phyloP scores from a whole-genome alignment of 106 monocot genomes.

The Dendrobium catenatum region DNA sequence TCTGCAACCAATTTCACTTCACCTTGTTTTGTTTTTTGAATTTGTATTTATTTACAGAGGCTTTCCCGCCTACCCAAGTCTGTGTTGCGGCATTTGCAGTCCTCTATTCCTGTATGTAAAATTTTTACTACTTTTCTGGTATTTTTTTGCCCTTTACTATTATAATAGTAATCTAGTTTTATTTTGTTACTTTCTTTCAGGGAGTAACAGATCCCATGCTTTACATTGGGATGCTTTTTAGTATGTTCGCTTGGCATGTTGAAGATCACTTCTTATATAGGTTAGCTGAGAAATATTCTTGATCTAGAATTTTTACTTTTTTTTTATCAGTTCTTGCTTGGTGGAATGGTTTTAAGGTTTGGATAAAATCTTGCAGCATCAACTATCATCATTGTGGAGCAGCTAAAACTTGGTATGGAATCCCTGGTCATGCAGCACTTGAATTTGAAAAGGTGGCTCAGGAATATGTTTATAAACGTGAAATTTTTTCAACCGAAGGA shows the following conservation, averaged over 20 bases:
- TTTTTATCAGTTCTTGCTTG: not conserved
- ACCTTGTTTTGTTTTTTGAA: not conserved
- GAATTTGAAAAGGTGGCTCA: conserved; percentile 68
- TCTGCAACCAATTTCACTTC: not conserved
- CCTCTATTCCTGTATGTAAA: conserved; percentile 65
- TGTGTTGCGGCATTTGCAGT: conserved; percentile 49
- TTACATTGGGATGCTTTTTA: conserved; percentile 98
- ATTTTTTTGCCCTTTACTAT: conserved; percentile 9
- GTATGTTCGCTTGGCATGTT: conserved; percentile 99
- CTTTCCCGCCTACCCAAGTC: conserved; percentile 72
- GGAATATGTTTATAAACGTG: conserved; percentile 58
- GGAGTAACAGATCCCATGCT: conserved; percentile 99
- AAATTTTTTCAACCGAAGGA: conserved; percentile 53
- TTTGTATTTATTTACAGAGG: conserved; percentile 29
- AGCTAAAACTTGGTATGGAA: conserved; percentile 95
- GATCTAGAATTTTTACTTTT: not conserved
- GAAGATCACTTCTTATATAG: conserved; percentile 98
- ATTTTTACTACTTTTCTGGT: conserved; percentile 1
- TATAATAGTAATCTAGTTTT: not conserved
- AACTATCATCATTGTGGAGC: conserved; percentile 99
- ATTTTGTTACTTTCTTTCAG: conserved; percentile 26
- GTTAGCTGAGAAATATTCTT: conserved; percentile 20
- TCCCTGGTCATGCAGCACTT: conserved; percentile 77
- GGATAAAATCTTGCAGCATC: conserved; percentile 44
- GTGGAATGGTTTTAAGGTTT: not conserved